These are phyloP conservation scores for Euphorbia corollata DNA, from an alignment of 441 rosid genomes.

Conservation along the genomic window DNA sequence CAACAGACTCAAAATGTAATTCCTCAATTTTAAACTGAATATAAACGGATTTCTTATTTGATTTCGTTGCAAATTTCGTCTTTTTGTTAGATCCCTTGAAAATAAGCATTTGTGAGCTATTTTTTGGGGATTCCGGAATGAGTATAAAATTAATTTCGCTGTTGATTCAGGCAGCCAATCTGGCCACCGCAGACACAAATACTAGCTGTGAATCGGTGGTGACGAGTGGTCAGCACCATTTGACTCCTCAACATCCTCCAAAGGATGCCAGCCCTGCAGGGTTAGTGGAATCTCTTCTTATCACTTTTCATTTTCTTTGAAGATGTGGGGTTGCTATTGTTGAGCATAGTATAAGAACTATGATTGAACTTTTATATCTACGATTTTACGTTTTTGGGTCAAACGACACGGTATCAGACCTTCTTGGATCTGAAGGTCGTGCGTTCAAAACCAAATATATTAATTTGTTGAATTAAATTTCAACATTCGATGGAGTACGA, in stretches of 20 bases:
- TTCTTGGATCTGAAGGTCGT: no score
- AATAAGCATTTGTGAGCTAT: neutral
- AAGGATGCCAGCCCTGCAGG: slow-evolving; percentile 99
- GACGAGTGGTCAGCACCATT: slow-evolving; percentile 89
- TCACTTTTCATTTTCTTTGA: slow-evolving; percentile 15
- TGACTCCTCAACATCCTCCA: slow-evolving; percentile 87
- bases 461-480: no score
- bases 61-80: neutral
- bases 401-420: no score
- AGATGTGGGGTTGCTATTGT: no score
- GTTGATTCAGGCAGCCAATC: slow-evolving; percentile 55
- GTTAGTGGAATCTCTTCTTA: slow-evolving; percentile 43
- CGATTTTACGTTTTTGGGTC: no score
- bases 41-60: neutral
- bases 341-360: no score
- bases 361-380: no score
- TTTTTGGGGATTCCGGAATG: neutral
- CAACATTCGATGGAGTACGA: no score
- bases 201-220: slow-evolving; percentile 97
- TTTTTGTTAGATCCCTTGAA: neutral
- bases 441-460: no score
- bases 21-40: neutral
- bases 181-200: slow-evolving; percentile 84
- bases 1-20: slow-evolving; percentile 73
- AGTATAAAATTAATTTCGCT: neutral